These are phyloP conservation scores for Linum lewisii DNA, from an alignment of 345 rosid species.

Conservation along the genomic window DNA sequence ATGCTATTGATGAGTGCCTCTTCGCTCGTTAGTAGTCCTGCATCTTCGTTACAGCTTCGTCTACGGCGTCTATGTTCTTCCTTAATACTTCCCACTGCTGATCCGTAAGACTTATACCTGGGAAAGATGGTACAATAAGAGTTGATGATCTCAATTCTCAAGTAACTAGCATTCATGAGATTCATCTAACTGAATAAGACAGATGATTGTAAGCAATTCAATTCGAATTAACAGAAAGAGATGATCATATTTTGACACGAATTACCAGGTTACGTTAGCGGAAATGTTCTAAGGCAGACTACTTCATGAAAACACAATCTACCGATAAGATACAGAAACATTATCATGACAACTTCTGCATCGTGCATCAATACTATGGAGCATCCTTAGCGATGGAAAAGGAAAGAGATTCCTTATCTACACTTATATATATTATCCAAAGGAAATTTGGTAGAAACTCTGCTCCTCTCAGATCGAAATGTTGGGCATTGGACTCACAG, in stretches of 20 bases:
- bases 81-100: constrained; percentile 70
- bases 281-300: neutral
- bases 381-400: neutral
- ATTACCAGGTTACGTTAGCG: no score
- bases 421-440: neutral
- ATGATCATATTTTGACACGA: neutral
- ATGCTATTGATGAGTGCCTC: neutral
- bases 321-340: neutral
- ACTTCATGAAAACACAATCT: neutral
- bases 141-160: neutral
- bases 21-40: constrained; percentile 14
- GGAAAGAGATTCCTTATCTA: no score
- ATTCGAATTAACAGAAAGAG: neutral
- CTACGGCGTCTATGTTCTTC: constrained; percentile 55
- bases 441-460: neutral
- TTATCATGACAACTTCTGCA: neutral
- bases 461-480: neutral
- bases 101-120: constrained; percentile 84
- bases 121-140: neutral
- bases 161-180: neutral
- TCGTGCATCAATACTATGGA: neutral
- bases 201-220: neutral
- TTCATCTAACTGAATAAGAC: no score
- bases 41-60: constrained; percentile 68
- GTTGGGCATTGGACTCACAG: neutral